A percentile compares a stretch with the other conserved stretches of the same genome.
phyloP scores from a whole-genome alignment of 2,329 filamentous ascomycete species.

The Fusarium verticillioides region DNA sequence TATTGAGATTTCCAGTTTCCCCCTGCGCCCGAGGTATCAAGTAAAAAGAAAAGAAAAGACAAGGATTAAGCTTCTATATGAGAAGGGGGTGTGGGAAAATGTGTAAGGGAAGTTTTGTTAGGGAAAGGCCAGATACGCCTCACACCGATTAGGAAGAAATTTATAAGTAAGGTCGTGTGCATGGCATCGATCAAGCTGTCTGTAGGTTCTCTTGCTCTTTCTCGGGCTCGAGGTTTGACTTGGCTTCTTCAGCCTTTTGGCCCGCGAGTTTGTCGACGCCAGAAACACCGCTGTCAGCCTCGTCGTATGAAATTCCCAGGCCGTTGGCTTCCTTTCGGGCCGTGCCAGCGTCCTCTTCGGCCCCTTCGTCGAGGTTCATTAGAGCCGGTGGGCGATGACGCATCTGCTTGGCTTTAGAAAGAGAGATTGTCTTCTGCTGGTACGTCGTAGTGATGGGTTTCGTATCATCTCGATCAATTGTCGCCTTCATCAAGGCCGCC shows the following conservation, averaged over 20 bases:
- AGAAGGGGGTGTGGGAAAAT: constrained; percentile 16
- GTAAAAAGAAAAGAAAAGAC: constrained; percentile 16
- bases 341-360: constrained; percentile 45
- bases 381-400: constrained; percentile 89
- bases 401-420: constrained; percentile 88
- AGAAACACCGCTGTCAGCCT: constrained; percentile 56
- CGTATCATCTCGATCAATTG: constrained; percentile 89
- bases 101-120: constrained; percentile 23
- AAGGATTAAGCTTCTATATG: constrained; percentile 35
- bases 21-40: constrained; percentile 37
- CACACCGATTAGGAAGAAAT: constrained; percentile 12
- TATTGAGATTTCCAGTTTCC: constrained; percentile 16
- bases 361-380: constrained; percentile 71
- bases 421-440: constrained; percentile 94
- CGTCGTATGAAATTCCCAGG: constrained; percentile 56
- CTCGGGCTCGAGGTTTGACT: constrained; percentile 43
- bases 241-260: constrained; percentile 50
- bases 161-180: neutral
- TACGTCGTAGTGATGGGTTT: constrained; percentile 89
- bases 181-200: constrained; percentile 38
- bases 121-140: constrained; percentile 29
- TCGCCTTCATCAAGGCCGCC: constrained; percentile 98
- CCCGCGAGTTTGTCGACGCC: constrained; percentile 55
- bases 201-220: constrained; percentile 42
- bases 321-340: constrained; percentile 48